Evolutionary conservation across 768 basidiomycete species (phyloP).

Genomic region (Agrocybe pediades): DNA sequence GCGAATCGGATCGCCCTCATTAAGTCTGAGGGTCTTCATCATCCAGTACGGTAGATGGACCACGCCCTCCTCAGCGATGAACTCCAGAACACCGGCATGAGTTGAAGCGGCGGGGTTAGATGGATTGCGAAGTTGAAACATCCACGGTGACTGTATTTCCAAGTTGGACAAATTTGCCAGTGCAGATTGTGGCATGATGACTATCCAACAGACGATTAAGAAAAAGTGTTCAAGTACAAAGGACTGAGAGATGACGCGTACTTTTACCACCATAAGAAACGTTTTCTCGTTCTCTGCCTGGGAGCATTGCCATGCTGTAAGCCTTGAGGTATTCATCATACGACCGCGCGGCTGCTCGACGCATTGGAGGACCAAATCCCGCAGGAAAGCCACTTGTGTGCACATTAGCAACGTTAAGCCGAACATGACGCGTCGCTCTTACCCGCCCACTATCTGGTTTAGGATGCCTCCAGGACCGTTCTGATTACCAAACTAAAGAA

Average conservation of each 20-base stretch:
- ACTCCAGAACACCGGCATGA: constrained; percentile 97
- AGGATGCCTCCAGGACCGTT: constrained; percentile 64
- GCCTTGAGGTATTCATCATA: constrained; percentile 95
- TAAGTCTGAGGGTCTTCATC: constrained; percentile 94
- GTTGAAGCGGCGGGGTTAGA: constrained; percentile 81
- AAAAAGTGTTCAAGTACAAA: constrained; percentile 3
- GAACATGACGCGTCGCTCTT: constrained; percentile 17
- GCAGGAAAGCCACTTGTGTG: constrained; percentile 52
- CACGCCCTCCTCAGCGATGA: constrained; percentile 95
- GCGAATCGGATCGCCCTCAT: constrained; percentile 94
- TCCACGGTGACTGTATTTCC: constrained; percentile 92
- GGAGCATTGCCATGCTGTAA: constrained; percentile 94
- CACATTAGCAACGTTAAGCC: constrained; percentile 11
- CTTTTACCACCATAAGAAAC: constrained; percentile 98
- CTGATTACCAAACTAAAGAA: constrained; percentile 40
- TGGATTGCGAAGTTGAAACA: constrained; percentile 95
- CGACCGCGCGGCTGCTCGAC: constrained; percentile 63
- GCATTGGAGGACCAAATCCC: constrained; percentile 43
- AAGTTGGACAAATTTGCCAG: constrained; percentile 85
- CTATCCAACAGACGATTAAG: constrained; percentile 41
- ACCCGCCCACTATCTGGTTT: constrained; percentile 70
- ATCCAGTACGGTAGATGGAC: constrained; percentile 99
- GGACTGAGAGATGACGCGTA: constrained; percentile 35
- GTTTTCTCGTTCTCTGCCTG: constrained; percentile 83
- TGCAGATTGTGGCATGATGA: constrained; percentile 97